Evolutionary conservation across 495 filamentous ascomycete genomes (phyloP).

Genomic region (Parmelia sp.): DNA sequence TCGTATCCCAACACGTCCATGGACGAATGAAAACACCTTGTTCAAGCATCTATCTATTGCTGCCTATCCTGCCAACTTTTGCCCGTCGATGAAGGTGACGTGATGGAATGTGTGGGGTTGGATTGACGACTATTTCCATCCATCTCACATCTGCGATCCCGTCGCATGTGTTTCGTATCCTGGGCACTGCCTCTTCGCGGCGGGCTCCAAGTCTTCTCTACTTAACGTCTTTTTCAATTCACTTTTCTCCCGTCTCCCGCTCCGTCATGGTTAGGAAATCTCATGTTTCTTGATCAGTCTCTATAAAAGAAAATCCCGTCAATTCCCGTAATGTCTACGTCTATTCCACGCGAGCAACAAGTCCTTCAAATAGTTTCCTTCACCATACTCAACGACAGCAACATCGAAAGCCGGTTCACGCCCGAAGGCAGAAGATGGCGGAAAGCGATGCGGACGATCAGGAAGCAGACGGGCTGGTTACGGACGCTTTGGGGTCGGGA

Average conservation of each 20-base stretch:
- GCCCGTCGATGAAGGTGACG: neutral
- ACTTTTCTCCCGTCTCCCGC: neutral
- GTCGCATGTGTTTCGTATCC: neutral
- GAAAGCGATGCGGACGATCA: slow-evolving; percentile 11
- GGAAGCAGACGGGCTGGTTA: slow-evolving; percentile 9
- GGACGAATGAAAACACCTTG: neutral
- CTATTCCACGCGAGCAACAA: neutral
- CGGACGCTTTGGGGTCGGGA: slow-evolving; percentile 14
- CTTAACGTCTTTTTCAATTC: neutral
- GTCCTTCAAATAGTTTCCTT: slow-evolving; percentile 10
- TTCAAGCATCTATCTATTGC: neutral
- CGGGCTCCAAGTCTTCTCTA: neutral
- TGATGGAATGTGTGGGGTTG: neutral
- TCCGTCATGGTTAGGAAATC: neutral
- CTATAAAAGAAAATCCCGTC: no score
- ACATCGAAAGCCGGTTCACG: slow-evolving; percentile 2
- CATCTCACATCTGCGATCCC: no score
- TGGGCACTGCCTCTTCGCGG: neutral
- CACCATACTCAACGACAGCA: slow-evolving; percentile 10
- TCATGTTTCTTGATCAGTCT: neutral
- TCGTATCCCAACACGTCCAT: neutral
- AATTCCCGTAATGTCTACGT: neutral
- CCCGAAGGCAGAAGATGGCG: slow-evolving; percentile 12
- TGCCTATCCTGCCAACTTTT: neutral
- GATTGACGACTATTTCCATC: neutral